Conservation (phyloP, 2,329 filamentous ascomycete genomes). For the Colletotrichum liriopes region DNA sequence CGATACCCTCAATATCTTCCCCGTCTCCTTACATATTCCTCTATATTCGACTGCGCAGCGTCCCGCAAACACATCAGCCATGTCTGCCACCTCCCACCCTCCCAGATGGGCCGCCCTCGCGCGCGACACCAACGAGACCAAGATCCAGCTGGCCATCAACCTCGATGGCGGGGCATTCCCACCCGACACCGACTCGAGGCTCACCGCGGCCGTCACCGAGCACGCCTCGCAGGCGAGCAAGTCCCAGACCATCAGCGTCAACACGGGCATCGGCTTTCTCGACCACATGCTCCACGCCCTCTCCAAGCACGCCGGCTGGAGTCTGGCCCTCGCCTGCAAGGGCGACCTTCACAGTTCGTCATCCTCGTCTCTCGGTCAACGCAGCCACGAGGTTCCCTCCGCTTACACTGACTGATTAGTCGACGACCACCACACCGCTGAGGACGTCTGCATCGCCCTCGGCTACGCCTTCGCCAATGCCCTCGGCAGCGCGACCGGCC, state of each 20-base stretch:
- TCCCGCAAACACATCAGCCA: not conserved
- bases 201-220: constrained; percentile 63
- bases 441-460: constrained; percentile 94
- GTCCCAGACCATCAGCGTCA: constrained; percentile 87
- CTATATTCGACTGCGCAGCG: not conserved
- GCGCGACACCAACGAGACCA: constrained; percentile 98
- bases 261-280: constrained; percentile 96
- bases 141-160: constrained; percentile 93
- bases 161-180: constrained; percentile 90
- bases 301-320: constrained; percentile 97
- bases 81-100: constrained; percentile 39
- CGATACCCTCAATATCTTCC: not conserved
- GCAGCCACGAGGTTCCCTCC: not conserved
- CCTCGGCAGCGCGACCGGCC: constrained; percentile 82
- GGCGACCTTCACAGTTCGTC: constrained; percentile 91
- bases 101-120: constrained; percentile 82
- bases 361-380: constrained; percentile 53
- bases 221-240: constrained; percentile 90
- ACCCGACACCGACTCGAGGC: constrained; percentile 71
- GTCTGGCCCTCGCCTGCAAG: constrained; percentile 83
- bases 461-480: constrained; percentile 87
- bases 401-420: constrained; percentile 65
- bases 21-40: not conserved
- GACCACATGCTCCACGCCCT: constrained; percentile 99
- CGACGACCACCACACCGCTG: constrained; percentile 98